Evolutionary conservation across 805 yeast species (phyloP), one percentile per base, ranked within the genome.

Genomic region (Kuraishia piskuri): DNA sequence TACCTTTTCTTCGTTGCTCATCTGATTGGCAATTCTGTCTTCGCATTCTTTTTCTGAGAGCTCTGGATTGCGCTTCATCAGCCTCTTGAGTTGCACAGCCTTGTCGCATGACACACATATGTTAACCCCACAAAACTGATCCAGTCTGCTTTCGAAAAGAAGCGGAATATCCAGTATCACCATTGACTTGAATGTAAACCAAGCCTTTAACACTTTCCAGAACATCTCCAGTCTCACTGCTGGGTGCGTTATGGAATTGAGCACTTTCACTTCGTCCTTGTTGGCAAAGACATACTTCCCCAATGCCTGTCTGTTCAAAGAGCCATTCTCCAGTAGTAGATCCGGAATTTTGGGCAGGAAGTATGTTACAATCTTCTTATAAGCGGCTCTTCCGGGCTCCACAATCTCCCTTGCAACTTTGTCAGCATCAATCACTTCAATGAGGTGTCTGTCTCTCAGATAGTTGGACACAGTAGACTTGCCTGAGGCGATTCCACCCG

Each of bases 401-500:
- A 92, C 96, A 7, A 91, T 87, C 56, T 89, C 83, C 55, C 86
- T 78, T 0, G 99, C 98, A 48, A 95, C 85, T 50, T 79, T 66
- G 66, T 94, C 99, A 1, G 99, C 98, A 70, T 94, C 99, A 1
- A 94, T 76, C 1, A 94, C 68, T 0, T 86, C 76, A 4, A 87
- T 55, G 1, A 72, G 63, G 61, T 83, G 76, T 10, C 79, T 68
- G 9, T 79, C 77, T 3, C 66, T 56, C 10, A 94, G 69, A 37
- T 78, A 67, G 19, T 70, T 63, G 0, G 97, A 88, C 0, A 88
- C 97, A 0, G 98, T 92, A 20, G 96, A 86, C 63, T 94, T 94
- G 2, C 99, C 99, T n/a, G 94, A 79, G 4, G 97, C 96, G 50
- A 94, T 94, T 1, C 97, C 97, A 1, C 99, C 99, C 0, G 99